phyloP scores from a whole-genome alignment of 352 stramenopile species.

The Phytophthora rubi region DNA sequence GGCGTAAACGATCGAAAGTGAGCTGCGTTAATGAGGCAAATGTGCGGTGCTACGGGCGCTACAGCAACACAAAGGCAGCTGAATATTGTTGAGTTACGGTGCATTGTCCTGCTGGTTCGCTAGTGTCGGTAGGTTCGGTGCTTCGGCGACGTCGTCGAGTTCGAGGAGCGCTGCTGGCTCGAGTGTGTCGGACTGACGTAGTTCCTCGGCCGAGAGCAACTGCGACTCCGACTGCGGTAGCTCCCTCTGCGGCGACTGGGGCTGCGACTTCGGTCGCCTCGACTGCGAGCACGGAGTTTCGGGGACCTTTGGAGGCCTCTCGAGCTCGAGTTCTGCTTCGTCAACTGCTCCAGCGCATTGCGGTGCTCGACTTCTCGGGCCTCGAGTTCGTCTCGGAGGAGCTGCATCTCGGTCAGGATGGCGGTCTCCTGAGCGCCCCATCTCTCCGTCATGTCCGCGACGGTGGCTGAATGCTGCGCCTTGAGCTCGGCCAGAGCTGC shows the following conservation, averaged over 20 bases:
- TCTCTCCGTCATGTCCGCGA: not conserved
- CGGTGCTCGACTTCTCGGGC: not conserved
- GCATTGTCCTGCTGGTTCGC: not conserved
- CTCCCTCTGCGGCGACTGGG: not conserved
- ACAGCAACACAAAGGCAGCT: too few relatives aligned
- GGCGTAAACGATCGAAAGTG: constrained; percentile 3
- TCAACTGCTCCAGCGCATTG: not conserved
- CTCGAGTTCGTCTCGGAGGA: not conserved
- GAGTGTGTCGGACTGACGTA: not conserved
- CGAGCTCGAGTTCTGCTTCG: not conserved
- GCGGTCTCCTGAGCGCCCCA: not conserved
- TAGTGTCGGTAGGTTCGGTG: constrained; percentile 1
- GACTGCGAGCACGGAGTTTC: not conserved
- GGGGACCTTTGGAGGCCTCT: not conserved
- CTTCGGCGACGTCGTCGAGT: not conserved
- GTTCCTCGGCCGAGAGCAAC: not conserved
- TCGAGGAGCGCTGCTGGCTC: not conserved
- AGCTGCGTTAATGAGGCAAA: not conserved
- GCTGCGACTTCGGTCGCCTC: not conserved
- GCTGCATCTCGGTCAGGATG: not conserved
- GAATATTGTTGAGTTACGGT: too few relatives aligned
- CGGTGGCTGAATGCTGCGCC: not conserved
- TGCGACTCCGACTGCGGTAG: not conserved
- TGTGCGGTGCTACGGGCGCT: too few relatives aligned
- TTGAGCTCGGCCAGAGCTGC: not conserved